Base-by-base conservation (phyloP, 257 asterid species). In the Gardenia jasminoides region DNA sequence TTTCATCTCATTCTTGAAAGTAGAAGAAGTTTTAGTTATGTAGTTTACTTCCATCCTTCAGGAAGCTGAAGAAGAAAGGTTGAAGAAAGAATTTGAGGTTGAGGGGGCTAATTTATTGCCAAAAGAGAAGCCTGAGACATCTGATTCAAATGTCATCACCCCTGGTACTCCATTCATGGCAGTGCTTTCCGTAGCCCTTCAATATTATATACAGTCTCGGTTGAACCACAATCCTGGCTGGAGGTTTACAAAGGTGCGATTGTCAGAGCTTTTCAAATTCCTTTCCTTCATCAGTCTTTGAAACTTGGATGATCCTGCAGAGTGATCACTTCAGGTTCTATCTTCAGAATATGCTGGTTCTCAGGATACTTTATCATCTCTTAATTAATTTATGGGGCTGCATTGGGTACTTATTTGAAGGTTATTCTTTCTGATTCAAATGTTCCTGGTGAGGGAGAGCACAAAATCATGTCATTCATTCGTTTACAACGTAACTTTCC, bases 401-500 rank as follows among this genome's bases (percentile, higher is more conserved):
- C 89, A 86, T 86, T 89, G 91, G 90, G 83, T 90, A 87, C 80
- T 90, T 85, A 80, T 87, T 86, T 87, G 88, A 89, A 95, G 99
- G 98, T 95, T 84, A 90, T 93, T 80, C 96, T 95, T 67, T 95
- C 99, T 76, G 99, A 93, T 86, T 88, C 99, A 76, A 95, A 92
- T 83, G 97, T 93, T 84, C 97, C 99, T 85, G 98, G 99, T 24
- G 99, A 95, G 89, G 98, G 98, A 47, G 99, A 95, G 88, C 99
- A 95, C 92, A 95, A 95, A 80, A 85, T 95, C 74, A 93, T 95
- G 98, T 90, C 98, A 80, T 93, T 91, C 87, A 93, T 96, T 71
- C 97, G 98, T 69, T 87, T 87, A 70, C 99, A 96, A 50, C 96
- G 98, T 67, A 92, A 91, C 80, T 87, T 96, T 90, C 91, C 95